phyloP scores from a whole-genome alignment of 345 rosid genomes.

The Eucalyptus decipiens region DNA sequence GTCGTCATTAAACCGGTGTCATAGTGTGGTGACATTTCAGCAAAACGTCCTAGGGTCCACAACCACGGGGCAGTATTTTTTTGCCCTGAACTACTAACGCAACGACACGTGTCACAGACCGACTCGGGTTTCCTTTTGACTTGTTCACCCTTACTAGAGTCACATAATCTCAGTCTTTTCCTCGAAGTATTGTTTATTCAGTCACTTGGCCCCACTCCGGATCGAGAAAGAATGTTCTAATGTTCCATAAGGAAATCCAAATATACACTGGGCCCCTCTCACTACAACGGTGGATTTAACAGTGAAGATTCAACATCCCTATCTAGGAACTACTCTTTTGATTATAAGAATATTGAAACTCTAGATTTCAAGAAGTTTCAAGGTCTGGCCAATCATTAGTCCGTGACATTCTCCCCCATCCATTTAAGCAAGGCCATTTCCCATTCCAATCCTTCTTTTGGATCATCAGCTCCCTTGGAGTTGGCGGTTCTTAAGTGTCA shows the following conservation, averaged over 20 bases:
- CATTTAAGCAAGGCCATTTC: rapidly evolving
- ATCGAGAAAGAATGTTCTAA: background rate
- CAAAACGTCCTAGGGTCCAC: background rate
- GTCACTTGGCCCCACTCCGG: background rate
- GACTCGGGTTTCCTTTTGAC: background rate
- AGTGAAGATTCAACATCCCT: background rate
- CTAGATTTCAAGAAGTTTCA: background rate
- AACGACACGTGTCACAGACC: rapidly evolving
- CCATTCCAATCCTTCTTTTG: rapidly evolving
- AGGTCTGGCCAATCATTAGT: rapidly evolving
- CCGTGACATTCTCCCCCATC: rapidly evolving
- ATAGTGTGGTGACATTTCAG: background rate
- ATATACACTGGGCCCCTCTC: background rate
- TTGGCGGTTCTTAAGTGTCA: background rate
- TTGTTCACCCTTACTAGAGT: background rate
- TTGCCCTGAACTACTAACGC: rapidly evolving
- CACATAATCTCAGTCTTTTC: background rate
- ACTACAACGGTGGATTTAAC: background rate
- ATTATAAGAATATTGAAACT: background rate
- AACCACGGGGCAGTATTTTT: background rate
- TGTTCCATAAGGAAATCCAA: background rate
- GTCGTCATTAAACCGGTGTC: background rate
- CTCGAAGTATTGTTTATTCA: background rate
- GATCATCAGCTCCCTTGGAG: background rate
- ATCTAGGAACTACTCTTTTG: background rate